Conservation (phyloP, 768 basidiomycete species). For the Boletus reticuloceps region DNA sequence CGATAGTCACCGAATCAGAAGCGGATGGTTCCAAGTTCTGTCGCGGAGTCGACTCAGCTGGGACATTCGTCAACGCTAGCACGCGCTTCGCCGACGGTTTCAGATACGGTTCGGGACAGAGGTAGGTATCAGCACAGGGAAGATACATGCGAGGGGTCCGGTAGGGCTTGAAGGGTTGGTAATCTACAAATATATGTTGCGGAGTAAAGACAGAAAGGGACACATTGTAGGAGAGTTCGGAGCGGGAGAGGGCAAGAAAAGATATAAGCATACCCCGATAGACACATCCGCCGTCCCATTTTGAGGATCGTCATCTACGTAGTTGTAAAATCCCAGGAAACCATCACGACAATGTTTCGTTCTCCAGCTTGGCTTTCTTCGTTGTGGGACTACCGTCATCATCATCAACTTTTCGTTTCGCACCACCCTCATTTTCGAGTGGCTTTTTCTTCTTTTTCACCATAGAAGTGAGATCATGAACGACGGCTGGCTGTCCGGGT, state of each 20-base stretch:
- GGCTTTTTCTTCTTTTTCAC: constrained; percentile 82
- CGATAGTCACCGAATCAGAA: constrained; percentile 79
- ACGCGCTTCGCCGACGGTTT: constrained; percentile 97
- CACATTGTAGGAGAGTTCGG: constrained; percentile 91
- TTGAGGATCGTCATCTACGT: constrained; percentile 8
- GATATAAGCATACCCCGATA: constrained; percentile 60
- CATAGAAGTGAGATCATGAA: constrained; percentile 82
- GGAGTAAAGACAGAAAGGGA: constrained; percentile 68
- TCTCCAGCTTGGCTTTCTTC: constrained; percentile 68
- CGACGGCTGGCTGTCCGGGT: constrained; percentile 38
- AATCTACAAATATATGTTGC: constrained; percentile 94
- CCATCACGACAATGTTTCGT: constrained; percentile 19
- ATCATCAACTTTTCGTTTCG: constrained; percentile 73
- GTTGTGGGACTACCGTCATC: constrained; percentile 44
- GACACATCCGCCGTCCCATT: constrained; percentile 22
- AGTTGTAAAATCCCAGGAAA: not conserved
- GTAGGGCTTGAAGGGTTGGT: constrained; percentile 93
- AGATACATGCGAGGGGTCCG: constrained; percentile 94
- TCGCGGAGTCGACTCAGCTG: constrained; percentile 86
- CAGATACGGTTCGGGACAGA: constrained; percentile 95
- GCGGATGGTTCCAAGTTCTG: constrained; percentile 73
- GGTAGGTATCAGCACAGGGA: constrained; percentile 95
- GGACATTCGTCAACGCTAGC: constrained; percentile 92
- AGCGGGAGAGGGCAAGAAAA: constrained; percentile 60
- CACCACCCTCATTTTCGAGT: constrained; percentile 34